These are phyloP conservation scores for Amphicarpaea edgeworthii DNA, from an alignment of 306 rosid species.

Conservation along the genomic window DNA sequence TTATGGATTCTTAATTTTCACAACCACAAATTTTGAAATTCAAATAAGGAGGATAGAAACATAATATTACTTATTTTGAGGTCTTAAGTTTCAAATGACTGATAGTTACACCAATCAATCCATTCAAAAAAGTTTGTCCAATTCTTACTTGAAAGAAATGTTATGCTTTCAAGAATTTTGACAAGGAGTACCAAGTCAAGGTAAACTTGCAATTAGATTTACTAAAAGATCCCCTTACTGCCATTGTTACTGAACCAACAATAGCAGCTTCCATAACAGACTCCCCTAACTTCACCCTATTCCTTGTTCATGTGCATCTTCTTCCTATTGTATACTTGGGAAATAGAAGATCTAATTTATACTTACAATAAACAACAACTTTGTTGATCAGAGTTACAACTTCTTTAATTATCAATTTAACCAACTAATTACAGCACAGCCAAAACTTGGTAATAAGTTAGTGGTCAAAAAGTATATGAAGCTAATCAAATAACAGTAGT, in stretches of 20 bases:
- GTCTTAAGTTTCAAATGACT: not conserved
- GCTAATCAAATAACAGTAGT: slow-evolving; percentile 8
- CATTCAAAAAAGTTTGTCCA: not conserved
- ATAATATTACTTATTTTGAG: not conserved
- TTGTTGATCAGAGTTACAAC: not conserved
- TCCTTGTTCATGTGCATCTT: not conserved
- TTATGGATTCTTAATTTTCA: not conserved
- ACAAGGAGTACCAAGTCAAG: not conserved
- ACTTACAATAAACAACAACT: not conserved
- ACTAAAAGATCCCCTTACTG: not conserved
- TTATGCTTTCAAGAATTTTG: not conserved
- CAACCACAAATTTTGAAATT: not conserved
- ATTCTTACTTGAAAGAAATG: not conserved
- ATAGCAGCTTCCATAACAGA: too few relatives aligned
- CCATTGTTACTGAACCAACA: not conserved
- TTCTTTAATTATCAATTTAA: not conserved
- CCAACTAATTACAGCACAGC: slow-evolving; percentile 18
- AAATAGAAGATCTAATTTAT: not conserved
- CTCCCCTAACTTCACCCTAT: not conserved
- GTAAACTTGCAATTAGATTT: not conserved
- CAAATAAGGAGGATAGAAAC: not conserved
- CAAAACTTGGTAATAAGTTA: not conserved
- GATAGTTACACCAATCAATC: not conserved
- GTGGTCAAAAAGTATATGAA: slow-evolving; percentile 11
- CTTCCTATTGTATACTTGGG: not conserved